Percentiles rank a stretch among this genome's conserved stretches.
Conservation (phyloP, 2,329 filamentous ascomycete species). For the Knoxdaviesia capensis region DNA sequence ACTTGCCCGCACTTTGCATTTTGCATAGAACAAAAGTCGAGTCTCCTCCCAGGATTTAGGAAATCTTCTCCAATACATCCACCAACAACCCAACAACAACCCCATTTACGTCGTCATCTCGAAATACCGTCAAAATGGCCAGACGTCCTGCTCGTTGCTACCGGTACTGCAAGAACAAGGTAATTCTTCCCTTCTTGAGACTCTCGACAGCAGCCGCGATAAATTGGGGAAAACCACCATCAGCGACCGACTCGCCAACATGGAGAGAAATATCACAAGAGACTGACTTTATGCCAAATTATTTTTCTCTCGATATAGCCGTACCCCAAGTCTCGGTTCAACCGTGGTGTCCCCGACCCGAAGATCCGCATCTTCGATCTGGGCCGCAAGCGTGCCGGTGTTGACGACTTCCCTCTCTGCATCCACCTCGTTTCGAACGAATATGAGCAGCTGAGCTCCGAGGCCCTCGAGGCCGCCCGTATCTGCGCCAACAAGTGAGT, state of each 20-base stretch:
- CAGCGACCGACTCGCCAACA: background rate
- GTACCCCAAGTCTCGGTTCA: slow-evolving; percentile 99
- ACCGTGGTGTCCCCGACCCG: slow-evolving; percentile 85
- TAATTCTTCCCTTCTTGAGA: slow-evolving; percentile 16
- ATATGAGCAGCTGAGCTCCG: slow-evolving; percentile 98
- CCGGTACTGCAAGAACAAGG: slow-evolving; percentile 99
- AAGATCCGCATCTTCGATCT: slow-evolving; percentile 97
- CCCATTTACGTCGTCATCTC: slow-evolving; percentile 15
- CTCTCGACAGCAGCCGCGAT: background rate
- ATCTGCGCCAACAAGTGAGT: slow-evolving; percentile 94
- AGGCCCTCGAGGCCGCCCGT: slow-evolving; percentile 98
- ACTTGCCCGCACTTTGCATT: no score
- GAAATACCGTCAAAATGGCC: slow-evolving; percentile 70
- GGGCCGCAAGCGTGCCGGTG: slow-evolving; percentile 92
- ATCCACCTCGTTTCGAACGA: slow-evolving; percentile 99
- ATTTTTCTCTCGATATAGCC: slow-evolving; percentile 29
- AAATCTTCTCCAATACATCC: no score
- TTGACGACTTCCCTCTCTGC: slow-evolving; percentile 99
- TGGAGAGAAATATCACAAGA: background rate
- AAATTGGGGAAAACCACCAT: no score
- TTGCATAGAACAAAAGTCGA: no score
- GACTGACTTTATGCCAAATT: slow-evolving; percentile 6
- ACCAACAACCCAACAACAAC: slow-evolving; percentile 14
- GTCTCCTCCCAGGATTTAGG: no score
- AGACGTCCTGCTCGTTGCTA: slow-evolving; percentile 99